Evolutionary conservation across 2,329 filamentous ascomycete species (phyloP), one percentile per base, ranked within the genome.

Genomic region (Stemphylium lycopersici): DNA sequence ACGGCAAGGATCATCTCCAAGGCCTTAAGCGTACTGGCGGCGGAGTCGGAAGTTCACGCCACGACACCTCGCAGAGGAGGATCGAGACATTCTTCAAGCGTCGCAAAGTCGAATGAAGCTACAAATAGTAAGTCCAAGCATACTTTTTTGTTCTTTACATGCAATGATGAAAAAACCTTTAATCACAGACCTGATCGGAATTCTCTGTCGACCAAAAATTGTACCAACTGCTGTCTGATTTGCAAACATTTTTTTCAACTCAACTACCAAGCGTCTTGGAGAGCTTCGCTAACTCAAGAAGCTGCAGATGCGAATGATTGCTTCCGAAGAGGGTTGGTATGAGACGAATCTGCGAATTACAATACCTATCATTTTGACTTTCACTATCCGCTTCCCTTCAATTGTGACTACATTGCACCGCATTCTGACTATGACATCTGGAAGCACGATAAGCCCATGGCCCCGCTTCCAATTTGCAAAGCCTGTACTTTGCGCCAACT

Each of bases 141-240:
- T 53, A 50, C 56, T 55, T 38, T 38, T 50, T 43, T 24, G 24
- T 53, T 57, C 57, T 44, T 15, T 33, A 20, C 1, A 31, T 76
- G 67, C 62, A 68, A 79, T 84, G 82, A 83, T 83, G 82, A 84
- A 64, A 79, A 78, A 73, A 75, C 74, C 77, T 80, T 83, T 83
- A 81, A 82, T 88, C 88, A 91, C 88, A 91, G 88, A 91, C 88
- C 89, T 91, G 88, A 89, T 88, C 89, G 83, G 87, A 91, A 89
- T 77, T 73, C 68, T 69, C 81, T 90, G 87, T 89, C 82, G 88
- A 90, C 83, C 80, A 47, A 73, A 80, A 78, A 85, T 87, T 85
- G 86, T 87, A 74, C 86, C 88, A 91, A 91, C 87, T 89, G 88
- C 88, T 91, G 86, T 90, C 88, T 90, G 88, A 90, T 74, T 44